Percentiles rank a stretch among this genome's conserved stretches.
Evolutionary conservation across 2,329 filamentous ascomycete species (phyloP).

Genomic region (Zymoseptoria tritici): DNA sequence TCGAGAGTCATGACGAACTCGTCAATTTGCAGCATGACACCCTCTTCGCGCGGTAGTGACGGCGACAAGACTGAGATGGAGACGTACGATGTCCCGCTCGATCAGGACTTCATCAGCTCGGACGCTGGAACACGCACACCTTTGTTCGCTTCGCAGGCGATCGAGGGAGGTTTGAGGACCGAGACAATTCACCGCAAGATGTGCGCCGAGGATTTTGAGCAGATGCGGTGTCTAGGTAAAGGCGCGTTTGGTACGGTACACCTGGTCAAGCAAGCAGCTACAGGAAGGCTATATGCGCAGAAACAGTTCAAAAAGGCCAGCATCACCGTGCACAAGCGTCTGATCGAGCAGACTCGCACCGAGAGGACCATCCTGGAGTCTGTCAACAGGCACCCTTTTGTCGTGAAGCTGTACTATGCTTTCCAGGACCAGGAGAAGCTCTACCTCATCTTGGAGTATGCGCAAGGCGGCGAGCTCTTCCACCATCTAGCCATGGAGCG

Average conservation of each 20-base stretch:
- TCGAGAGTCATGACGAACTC: conserved; percentile 28
- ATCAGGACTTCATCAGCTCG: conserved; percentile 73
- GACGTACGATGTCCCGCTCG: conserved; percentile 77
- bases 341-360: conserved; percentile 95
- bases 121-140: conserved; percentile 37
- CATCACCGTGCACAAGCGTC: conserved; percentile 86
- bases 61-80: conserved; percentile 66
- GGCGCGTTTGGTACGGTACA: conserved; percentile 93
- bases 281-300: conserved; percentile 87
- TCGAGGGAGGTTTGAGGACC: conserved; percentile 50
- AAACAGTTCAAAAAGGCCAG: conserved; percentile 99
- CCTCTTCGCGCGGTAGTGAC: conserved; percentile 50
- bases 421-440: conserved; percentile 98
- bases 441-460: conserved; percentile 95
- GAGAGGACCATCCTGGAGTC: conserved; percentile 92
- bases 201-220: conserved; percentile 82
- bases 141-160: conserved; percentile 31
- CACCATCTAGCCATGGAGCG: conserved; percentile 88
- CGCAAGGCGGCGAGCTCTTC: conserved; percentile 92
- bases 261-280: conserved; percentile 80
- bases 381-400: conserved; percentile 92
- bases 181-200: conserved; percentile 64
- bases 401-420: conserved; percentile 95
- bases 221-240: conserved; percentile 86
- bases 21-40: conserved; percentile 44